Percentiles rank a stretch among this genome's conserved stretches.
Evolutionary conservation across 179 eudicot genomes (phyloP).

Genomic region (Corrigiola litoralis): DNA sequence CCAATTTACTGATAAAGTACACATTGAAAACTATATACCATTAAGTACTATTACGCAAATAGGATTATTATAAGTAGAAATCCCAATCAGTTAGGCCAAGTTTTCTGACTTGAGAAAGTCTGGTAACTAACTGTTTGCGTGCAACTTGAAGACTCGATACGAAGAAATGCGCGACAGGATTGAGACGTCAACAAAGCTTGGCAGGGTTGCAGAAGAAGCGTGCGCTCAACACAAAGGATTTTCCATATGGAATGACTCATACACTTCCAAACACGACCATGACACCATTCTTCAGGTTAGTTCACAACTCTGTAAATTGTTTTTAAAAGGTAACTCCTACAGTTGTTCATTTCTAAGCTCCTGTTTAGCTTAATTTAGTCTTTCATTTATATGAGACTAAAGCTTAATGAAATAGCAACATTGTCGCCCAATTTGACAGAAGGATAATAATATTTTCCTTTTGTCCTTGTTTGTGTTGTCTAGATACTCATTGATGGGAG

Average conservation of each 20-base stretch:
- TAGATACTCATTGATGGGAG: slow-evolving; percentile 68
- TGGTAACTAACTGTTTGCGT: neutral
- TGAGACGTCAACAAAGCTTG: slow-evolving; percentile 35
- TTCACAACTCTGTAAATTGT: neutral
- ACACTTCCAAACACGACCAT: slow-evolving; percentile 47
- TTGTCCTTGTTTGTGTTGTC: neutral
- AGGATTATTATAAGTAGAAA: too few species aligned
- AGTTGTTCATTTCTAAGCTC: too few species aligned
- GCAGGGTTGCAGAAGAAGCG: slow-evolving; percentile 39
- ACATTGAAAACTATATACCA: too few species aligned
- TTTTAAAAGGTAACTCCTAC: neutral
- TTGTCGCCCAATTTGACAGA: neutral
- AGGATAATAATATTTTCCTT: too few species aligned
- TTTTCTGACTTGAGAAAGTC: neutral
- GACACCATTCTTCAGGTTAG: slow-evolving; percentile 68
- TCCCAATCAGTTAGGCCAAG: neutral
- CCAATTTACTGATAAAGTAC: too few species aligned
- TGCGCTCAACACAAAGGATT: slow-evolving; percentile 52
- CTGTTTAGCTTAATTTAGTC: too few species aligned
- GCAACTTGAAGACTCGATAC: slow-evolving; percentile 42
- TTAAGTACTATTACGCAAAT: too few species aligned
- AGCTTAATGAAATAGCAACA: too few species aligned
- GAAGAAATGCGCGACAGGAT: slow-evolving; percentile 61
- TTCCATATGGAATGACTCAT: slow-evolving; percentile 43
- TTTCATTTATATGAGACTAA: too few species aligned